These are phyloP conservation scores for Aphanocladium album DNA, from an alignment of 2,329 filamentous ascomycete genomes.

Conservation along the genomic window DNA sequence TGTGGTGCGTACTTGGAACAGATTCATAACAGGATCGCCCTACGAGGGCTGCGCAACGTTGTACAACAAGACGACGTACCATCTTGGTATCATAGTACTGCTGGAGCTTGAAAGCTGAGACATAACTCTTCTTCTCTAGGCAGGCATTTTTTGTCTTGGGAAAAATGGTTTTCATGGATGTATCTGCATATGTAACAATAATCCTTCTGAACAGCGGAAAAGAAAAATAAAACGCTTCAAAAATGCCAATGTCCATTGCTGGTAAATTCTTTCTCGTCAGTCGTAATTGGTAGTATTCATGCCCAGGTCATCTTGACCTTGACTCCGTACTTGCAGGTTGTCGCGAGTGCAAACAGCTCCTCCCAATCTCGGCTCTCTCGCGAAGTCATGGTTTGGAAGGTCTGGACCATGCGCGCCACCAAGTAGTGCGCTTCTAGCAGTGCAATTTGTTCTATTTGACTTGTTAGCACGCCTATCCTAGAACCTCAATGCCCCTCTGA, in stretches of 20 bases:
- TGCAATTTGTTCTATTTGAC: conserved; percentile 29
- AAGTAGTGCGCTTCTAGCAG: conserved; percentile 30
- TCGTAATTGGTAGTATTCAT: background rate
- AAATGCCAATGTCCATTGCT: background rate
- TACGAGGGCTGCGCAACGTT: background rate
- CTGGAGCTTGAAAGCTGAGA: background rate
- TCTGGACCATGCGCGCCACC: conserved; percentile 31
- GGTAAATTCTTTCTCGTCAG: background rate
- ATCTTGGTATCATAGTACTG: background rate
- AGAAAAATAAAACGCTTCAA: background rate
- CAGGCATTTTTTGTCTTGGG: no score
- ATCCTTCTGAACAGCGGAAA: no score
- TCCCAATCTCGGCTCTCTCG: conserved; percentile 26
- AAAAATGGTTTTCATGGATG: no score
- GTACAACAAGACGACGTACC: background rate
- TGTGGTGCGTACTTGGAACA: no score
- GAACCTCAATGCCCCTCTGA: background rate
- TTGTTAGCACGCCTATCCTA: background rate
- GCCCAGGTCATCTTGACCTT: conserved; percentile 16
- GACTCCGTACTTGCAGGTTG: conserved; percentile 30
- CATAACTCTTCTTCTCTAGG: no score
- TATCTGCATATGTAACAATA: no score
- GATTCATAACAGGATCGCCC: background rate
- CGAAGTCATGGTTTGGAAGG: conserved; percentile 24
- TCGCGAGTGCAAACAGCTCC: conserved; percentile 30